Conservation (phyloP, 257 asterid species). For the Avicennia marina region DNA sequence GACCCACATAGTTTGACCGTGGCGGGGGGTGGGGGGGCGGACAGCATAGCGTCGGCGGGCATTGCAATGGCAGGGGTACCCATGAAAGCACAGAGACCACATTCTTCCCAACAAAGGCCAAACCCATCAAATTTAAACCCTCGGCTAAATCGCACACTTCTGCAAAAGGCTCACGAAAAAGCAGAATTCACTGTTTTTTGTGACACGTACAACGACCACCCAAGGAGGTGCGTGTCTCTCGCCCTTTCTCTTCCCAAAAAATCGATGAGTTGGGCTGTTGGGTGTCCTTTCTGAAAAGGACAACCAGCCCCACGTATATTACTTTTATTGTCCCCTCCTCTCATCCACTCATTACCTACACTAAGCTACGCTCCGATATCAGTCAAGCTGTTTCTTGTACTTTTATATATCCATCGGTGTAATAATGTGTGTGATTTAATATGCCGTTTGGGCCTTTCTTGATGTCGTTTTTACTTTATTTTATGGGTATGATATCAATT, state of each 20-base stretch:
- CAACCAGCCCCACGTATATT: constrained; percentile 1
- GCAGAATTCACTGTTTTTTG: constrained; percentile 19
- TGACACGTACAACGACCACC: constrained; percentile 42
- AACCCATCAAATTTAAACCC: neutral
- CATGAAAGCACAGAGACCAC: neutral
- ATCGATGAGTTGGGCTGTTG: constrained; percentile 37
- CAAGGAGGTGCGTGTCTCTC: constrained; percentile 27
- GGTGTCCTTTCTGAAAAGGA: constrained; percentile 26
- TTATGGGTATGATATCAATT: no score
- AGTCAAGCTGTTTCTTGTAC: constrained; percentile 32
- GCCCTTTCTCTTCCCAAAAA: constrained; percentile 23
- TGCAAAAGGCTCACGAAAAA: constrained; percentile 17
- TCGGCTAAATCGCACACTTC: constrained; percentile 15
- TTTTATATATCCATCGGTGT: neutral
- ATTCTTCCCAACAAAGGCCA: neutral
- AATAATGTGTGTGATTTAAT: neutral
- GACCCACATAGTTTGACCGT: no score
- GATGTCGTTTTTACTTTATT: constrained; percentile 14
- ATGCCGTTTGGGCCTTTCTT: constrained; percentile 8
- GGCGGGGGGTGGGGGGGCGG: no score
- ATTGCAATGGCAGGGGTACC: constrained; percentile 3
- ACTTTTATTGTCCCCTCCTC: neutral
- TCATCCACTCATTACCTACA: neutral
- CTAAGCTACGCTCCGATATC: constrained; percentile 20
- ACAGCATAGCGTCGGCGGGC: no score